Base-by-base conservation (phyloP, 176 grass and related monocot genomes). In the Aegilops speltoides region DNA sequence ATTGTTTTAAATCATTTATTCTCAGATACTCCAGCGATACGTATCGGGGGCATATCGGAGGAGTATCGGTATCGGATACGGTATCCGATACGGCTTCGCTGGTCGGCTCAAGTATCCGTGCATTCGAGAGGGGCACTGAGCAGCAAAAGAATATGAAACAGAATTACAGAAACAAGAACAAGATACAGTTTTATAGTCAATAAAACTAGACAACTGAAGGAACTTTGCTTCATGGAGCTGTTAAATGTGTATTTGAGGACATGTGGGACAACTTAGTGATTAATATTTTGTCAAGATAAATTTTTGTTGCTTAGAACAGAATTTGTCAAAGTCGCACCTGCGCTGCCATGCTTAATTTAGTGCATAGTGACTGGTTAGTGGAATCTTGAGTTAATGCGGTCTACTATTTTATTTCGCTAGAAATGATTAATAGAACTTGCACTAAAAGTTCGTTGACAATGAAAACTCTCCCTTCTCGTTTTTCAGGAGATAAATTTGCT, bases 401-500 rank as follows among this genome's bases (percentile, higher is more conserved):
- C 41, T 34, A 68, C 45, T 32, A 46, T 76, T 70, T 17, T 88
- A 57, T 87, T 88, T 67, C 81, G 26, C 61, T 84, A 43, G 31
- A 80, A 72, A 52, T 15, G 1, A 81, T 77, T 65, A 37, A 52
- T 26, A 50, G 15, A 80, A 29, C 13, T 86, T 16, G 10, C 10
- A 80, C 17, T 26, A 45, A 80, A 73, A 25, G 25, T 23, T 81
- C 20, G 17, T 13, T 26, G 63, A 54, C 33, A 82, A 23, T 22
- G 71, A 82, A 82, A 67, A 40, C 4, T 28, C 12, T 78, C 20
- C 33, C 28, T 79, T 59, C 59, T 22, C 19, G 50, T 90, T 70
- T 91, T n/a, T 54, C 80, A 97, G 94, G 94, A 25, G 88, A 87
- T 54, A 96, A 89, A 87, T 96, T 98, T 76, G 88, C 88, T 79